Conservation (phyloP, 129 eudicot species). For the Lonicera japonica region DNA sequence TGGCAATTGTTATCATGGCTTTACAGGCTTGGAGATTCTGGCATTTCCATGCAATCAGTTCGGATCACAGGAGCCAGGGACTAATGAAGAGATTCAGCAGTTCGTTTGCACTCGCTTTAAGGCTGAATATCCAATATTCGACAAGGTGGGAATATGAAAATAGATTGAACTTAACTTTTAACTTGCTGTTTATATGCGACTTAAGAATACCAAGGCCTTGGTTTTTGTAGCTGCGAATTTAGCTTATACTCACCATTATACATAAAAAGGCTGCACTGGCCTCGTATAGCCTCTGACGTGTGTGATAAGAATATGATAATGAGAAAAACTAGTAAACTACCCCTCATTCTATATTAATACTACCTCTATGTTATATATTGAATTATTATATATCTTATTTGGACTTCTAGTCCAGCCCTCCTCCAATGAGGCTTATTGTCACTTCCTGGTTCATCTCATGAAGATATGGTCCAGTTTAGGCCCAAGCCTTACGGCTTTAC, state of each 20-base stretch:
- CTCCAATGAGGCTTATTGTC: too few species aligned
- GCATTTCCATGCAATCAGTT: constrained; percentile 97
- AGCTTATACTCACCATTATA: not conserved
- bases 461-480: too few species aligned
- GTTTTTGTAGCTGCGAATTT: not conserved
- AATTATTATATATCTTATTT: too few species aligned
- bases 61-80: constrained; percentile 92
- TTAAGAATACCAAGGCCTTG: not conserved
- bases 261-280: too few species aligned
- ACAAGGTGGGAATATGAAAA: constrained; percentile 37
- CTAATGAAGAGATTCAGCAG: constrained; percentile 68
- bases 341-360: too few species aligned
- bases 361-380: too few species aligned
- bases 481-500: too few species aligned
- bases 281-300: too few species aligned
- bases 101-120: constrained; percentile 97
- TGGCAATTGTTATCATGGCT: not conserved
- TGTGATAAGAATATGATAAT: too few species aligned
- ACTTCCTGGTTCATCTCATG: too few species aligned
- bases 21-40: constrained; percentile 79
- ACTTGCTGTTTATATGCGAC: not conserved
- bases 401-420: too few species aligned
- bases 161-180: not conserved
- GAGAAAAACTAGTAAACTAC: too few species aligned
- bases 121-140: constrained; percentile 86